Percentiles rank a stretch among this genome's conserved stretches.
These are phyloP conservation scores for Kwoniella botswanensis DNA, from an alignment of 768 basidiomycete species.

Conservation along the genomic window DNA sequence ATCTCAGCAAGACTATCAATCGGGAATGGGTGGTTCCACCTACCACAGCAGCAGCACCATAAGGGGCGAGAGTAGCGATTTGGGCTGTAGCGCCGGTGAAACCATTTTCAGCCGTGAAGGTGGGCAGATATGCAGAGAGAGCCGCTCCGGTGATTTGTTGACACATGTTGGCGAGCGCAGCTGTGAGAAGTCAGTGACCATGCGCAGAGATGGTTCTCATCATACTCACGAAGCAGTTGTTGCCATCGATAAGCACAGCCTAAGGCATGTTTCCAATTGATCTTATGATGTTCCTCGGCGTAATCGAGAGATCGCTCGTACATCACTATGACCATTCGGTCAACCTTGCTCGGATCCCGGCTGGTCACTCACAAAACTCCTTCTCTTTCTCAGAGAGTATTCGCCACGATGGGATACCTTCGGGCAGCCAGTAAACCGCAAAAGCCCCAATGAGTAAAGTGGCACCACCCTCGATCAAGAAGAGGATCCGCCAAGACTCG, in stretches of 20 bases:
- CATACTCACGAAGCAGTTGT: constrained; percentile 26
- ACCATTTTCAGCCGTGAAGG: constrained; percentile 29
- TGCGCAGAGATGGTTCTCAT: not conserved
- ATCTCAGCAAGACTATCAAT: constrained; percentile 5
- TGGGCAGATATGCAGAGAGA: constrained; percentile 33
- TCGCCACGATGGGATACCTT: constrained; percentile 52
- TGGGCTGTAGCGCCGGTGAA: constrained; percentile 36
- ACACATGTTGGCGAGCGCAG: constrained; percentile 19
- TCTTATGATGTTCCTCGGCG: constrained; percentile 25
- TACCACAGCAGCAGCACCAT: constrained; percentile 27
- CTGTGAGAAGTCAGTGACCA: not conserved
- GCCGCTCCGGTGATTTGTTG: constrained; percentile 36
- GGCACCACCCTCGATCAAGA: constrained; percentile 55
- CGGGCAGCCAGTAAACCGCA: constrained; percentile 26
- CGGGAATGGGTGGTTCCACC: not conserved
- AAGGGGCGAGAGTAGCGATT: constrained; percentile 31
- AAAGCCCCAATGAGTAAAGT: constrained; percentile 9
- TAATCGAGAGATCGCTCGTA: constrained; percentile 14
- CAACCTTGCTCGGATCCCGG: not conserved
- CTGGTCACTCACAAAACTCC: constrained; percentile 19
- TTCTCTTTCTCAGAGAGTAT: constrained; percentile 32
- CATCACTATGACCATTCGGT: constrained; percentile 5
- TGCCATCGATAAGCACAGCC: constrained; percentile 26
- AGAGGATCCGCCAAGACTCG: constrained; percentile 27
- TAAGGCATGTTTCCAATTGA: constrained; percentile 37